Percentiles rank a stretch among this genome's conserved stretches.
Conservation (phyloP, 495 filamentous ascomycete genomes). For the Cryomyces antarcticus region DNA sequence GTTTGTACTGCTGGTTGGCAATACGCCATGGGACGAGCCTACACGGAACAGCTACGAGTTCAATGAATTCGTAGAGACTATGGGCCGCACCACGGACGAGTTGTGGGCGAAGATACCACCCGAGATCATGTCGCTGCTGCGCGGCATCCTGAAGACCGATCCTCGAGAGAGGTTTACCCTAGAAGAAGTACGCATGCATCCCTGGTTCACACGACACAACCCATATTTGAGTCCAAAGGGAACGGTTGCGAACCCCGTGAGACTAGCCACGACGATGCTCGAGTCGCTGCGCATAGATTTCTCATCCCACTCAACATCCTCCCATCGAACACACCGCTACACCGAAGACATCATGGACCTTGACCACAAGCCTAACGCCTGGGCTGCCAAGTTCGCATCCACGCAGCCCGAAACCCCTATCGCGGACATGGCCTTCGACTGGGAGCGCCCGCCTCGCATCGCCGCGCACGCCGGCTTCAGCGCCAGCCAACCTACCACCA, state of each 20-base stretch:
- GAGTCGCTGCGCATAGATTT: conserved; percentile 86
- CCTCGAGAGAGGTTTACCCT: conserved; percentile 60
- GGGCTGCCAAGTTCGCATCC: conserved; percentile 27
- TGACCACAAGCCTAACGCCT: conserved; percentile 14
- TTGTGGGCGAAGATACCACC: conserved; percentile 66
- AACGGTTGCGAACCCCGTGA: conserved; percentile 55
- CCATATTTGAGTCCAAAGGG: conserved; percentile 53
- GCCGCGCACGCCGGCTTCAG: conserved; percentile 18
- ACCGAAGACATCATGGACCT: conserved; percentile 31
- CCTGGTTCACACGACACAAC: conserved; percentile 83
- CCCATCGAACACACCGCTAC: conserved; percentile 20
- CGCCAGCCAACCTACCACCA: conserved; percentile 27
- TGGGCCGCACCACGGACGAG: conserved; percentile 61
- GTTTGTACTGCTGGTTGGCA: conserved; percentile 85
- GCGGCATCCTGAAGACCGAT: conserved; percentile 84
- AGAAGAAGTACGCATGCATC: conserved; percentile 73
- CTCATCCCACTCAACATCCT: conserved; percentile 24
- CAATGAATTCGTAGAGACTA: conserved; percentile 60
- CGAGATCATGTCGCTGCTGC: conserved; percentile 65
- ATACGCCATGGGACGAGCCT: conserved; percentile 95
- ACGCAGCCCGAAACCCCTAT: conserved; percentile 66
- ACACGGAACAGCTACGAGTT: conserved; percentile 31
- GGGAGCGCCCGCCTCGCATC: conserved; percentile 31
- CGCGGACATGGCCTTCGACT: conserved; percentile 52
- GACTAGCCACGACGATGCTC: conserved; percentile 80